A percentile compares a stretch with the other conserved stretches of the same genome.
These are phyloP conservation scores for Eucalyptus regnans DNA, from an alignment of 345 rosid species.

Conservation along the genomic window DNA sequence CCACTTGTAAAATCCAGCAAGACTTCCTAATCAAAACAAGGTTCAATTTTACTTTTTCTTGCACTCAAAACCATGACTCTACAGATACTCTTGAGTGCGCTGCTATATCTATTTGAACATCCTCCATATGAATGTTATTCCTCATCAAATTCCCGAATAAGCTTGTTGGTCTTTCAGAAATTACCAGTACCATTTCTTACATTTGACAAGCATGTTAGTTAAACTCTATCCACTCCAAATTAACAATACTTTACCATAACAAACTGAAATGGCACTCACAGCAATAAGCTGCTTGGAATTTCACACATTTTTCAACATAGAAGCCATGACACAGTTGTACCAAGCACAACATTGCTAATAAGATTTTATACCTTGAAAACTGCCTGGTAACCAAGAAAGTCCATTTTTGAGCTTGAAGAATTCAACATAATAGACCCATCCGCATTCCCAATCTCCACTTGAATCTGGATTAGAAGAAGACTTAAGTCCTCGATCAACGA, in stretches of 20 bases:
- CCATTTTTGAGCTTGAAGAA: slow-evolving; percentile 58
- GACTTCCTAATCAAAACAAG: not conserved
- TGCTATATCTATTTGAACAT: not conserved
- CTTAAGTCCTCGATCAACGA: not conserved
- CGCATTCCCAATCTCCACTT: slow-evolving; percentile 57
- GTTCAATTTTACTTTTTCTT: not conserved
- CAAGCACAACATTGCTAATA: not conserved
- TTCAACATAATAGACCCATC: slow-evolving; percentile 49
- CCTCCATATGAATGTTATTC: not conserved
- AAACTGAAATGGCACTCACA: not conserved
- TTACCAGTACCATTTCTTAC: not conserved
- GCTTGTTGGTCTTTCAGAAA: not conserved
- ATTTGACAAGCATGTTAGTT: not conserved
- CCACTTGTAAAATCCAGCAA: not conserved
- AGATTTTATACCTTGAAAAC: slow-evolving; percentile 55
- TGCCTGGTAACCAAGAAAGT: slow-evolving; percentile 77
- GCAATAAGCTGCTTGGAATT: not conserved
- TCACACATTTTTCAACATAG: not conserved
- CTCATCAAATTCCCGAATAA: not conserved
- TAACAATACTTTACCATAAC: not conserved
- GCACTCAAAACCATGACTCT: not conserved
- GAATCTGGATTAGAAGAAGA: slow-evolving; percentile 35
- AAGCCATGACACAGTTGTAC: not conserved
- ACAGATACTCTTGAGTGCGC: not conserved
- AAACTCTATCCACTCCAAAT: not conserved